Conservation (phyloP, 352 stramenopile species). For the Phytopythium ostracodes region DNA sequence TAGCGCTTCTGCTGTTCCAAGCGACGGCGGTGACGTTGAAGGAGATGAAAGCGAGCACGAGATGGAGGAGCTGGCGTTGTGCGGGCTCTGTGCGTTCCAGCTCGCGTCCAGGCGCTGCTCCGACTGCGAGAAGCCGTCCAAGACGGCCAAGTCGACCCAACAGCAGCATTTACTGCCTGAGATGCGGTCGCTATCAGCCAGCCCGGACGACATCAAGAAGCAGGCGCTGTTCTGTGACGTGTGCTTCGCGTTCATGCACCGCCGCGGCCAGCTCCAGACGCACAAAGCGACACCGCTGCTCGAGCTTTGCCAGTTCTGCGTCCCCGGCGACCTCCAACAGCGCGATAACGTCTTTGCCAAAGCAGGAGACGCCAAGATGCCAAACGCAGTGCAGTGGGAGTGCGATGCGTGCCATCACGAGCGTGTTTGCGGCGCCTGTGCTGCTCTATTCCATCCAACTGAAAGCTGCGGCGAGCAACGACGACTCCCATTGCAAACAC, state of each 20-base stretch:
- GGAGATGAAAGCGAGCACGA: slow-evolving; percentile 19
- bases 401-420: slow-evolving; percentile 24
- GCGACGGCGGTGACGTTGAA: not conserved
- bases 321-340: slow-evolving; percentile 10
- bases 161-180: not conserved
- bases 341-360: not conserved
- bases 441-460: slow-evolving; percentile 27
- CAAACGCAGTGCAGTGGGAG: slow-evolving; percentile 43
- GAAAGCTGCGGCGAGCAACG: slow-evolving; percentile 43
- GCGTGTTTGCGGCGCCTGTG: slow-evolving; percentile 45
- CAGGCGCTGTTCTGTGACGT: slow-evolving; percentile 58
- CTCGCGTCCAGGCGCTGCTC: slow-evolving; percentile 47
- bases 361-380: not conserved
- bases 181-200: not conserved
- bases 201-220: slow-evolving; percentile 4
- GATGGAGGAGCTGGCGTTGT: slow-evolving; percentile 36
- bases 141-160: not conserved
- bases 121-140: slow-evolving; percentile 20
- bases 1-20: not conserved
- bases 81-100: slow-evolving; percentile 62
- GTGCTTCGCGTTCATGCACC: slow-evolving; percentile 58
- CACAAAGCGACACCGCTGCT: slow-evolving; percentile 38
- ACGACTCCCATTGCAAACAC: slow-evolving; percentile 29
- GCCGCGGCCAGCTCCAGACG: slow-evolving; percentile 30
- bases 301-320: slow-evolving; percentile 42